Evolutionary conservation across 306 rosid genomes (phyloP), one percentile per base, ranked within the genome.

Genomic region (Fagus crenata): DNA sequence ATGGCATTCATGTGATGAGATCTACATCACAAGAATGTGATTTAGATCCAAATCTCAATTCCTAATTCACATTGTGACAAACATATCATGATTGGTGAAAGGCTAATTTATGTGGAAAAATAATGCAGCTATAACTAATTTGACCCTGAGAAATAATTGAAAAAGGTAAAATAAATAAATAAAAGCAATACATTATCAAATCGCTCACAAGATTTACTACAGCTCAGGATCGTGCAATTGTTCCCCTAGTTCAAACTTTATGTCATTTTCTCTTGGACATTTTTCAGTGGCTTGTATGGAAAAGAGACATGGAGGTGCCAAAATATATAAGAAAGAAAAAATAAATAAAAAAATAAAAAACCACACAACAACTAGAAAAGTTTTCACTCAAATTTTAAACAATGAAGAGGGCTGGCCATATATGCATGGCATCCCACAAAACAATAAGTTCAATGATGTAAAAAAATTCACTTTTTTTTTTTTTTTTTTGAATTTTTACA

Each of bases 11-110:
- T 65, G 78, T 53, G 85, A 81, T 81, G 73, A 41, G 81, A 85
- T 85, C 76, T 82, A 54, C 71, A 53, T 74, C 54, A 67, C 31
- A 46, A 73, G 9, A 79, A 70, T 77, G 77, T 75, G 85, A 81
- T 72, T 69, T 78, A 69, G 80, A 82, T 82, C 80, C 74, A 69
- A 82, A 75, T 67, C 78, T 43, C 49, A 71, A 42, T 65, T 33
- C 69, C 28, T 0, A 22, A 22, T 49, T 15, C 11, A 35, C 41
- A 35, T 35, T 36, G 69, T 12, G 18, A 71, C 36, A 33, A 17
- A 46, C 31, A 56, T 75, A 43, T 13, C 55, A n/a, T 64, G 31
- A n/a, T 28, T 42, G 12, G 40, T 42, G 58, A 11, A 5, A 49
- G 18, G 5, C 18, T 18, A n/a, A 4, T 11, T 11, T 60, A 0